Conservation (phyloP, 345 rosid species). For the Lagerstroemia speciosa region DNA sequence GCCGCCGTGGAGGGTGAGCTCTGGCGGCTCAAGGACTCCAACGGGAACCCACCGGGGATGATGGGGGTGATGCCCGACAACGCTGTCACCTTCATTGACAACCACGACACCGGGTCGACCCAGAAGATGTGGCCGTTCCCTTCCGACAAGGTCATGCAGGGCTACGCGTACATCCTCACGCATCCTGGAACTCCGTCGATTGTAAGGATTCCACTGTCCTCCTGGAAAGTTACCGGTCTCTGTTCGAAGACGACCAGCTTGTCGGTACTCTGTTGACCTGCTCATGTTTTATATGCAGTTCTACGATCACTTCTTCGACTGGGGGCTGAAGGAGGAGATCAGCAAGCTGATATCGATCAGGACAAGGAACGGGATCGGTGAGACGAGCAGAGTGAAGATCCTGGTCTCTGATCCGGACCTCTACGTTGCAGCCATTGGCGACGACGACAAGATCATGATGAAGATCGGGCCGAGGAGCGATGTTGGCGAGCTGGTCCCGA, state of each 20-base stretch:
- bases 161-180: constrained; percentile 80
- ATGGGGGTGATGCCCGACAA: constrained; percentile 58
- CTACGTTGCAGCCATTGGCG: constrained; percentile 57
- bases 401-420: constrained; percentile 54
- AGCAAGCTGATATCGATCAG: constrained; percentile 37
- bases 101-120: constrained; percentile 71
- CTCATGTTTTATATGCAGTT: constrained; percentile 32
- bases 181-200: constrained; percentile 74
- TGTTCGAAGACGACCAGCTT: neutral
- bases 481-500: constrained; percentile 57
- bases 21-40: constrained; percentile 62
- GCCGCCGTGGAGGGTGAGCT: constrained; percentile 68
- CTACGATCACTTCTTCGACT: constrained; percentile 66
- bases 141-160: constrained; percentile 74
- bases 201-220: constrained; percentile 24
- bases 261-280: neutral
- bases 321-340: constrained; percentile 56
- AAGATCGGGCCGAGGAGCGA: constrained; percentile 73
- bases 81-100: constrained; percentile 79
- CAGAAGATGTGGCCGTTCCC: constrained; percentile 61
- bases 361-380: constrained; percentile 31
- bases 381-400: constrained; percentile 41
- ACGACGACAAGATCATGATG: constrained; percentile 48
- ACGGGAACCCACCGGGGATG: constrained; percentile 74
- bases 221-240: neutral